Evolutionary conservation across 1,284 basidiomycete genomes (phyloP).

Genomic region (Grifola frondosa): DNA sequence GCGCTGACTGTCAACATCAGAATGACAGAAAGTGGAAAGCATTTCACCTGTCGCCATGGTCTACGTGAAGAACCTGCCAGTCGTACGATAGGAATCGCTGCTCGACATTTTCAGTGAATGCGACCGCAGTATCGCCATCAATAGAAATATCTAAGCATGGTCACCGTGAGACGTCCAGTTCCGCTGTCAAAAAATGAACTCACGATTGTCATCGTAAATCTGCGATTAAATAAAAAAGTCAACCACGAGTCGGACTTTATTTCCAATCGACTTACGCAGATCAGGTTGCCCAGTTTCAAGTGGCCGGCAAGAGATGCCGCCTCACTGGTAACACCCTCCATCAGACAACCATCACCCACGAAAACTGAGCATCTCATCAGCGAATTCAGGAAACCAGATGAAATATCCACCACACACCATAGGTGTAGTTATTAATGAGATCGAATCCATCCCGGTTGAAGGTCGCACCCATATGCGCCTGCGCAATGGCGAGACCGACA

Average conservation of each 20-base stretch:
- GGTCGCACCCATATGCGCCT: conserved; percentile 84
- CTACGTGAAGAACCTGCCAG: conserved; percentile 89
- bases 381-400: conserved; percentile 2
- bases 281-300: conserved; percentile 89
- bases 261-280: conserved; percentile 71
- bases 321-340: conserved; percentile 93
- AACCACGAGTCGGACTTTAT: conserved; percentile 12
- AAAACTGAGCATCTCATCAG: conserved; percentile 54
- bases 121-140: conserved; percentile 88
- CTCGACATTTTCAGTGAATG: conserved; percentile 94
- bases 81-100: conserved; percentile 89
- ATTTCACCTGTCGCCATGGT: conserved; percentile 77
- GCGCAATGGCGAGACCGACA: conserved; percentile 91
- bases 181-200: conserved; percentile 24
- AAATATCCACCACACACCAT: conserved; percentile 48
- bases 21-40: neutral
- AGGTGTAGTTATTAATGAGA: conserved; percentile 89
- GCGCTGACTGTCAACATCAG: conserved; percentile 4
- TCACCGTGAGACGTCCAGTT: conserved; percentile 4
- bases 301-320: conserved; percentile 92
- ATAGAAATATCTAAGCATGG: conserved; percentile 82
- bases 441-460: conserved; percentile 89
- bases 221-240: conserved; percentile 25
- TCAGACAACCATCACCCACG: conserved; percentile 92
- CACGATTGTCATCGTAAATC: conserved; percentile 91